Conservation (phyloP, 768 basidiomycete species). For the Amanita fuliginea region DNA sequence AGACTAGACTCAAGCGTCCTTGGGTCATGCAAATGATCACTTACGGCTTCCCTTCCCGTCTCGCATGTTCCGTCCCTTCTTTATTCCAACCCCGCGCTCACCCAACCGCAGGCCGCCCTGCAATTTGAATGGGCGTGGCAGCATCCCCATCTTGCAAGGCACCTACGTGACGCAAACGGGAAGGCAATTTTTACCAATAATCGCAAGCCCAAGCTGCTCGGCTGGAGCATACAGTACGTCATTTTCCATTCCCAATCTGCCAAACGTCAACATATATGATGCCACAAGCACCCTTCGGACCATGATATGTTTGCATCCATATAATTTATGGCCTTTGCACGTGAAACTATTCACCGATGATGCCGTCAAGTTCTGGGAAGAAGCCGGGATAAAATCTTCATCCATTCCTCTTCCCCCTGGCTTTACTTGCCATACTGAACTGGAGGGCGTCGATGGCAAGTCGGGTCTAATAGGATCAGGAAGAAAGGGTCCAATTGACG, state of each 20-base stretch:
- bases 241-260: not conserved
- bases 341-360: slow-evolving; percentile 65
- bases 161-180: slow-evolving; percentile 37
- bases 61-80: slow-evolving; percentile 17
- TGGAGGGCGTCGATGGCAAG: slow-evolving; percentile 65
- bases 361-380: slow-evolving; percentile 44
- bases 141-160: slow-evolving; percentile 60
- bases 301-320: slow-evolving; percentile 60
- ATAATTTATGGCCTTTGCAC: slow-evolving; percentile 61
- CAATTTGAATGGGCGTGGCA: slow-evolving; percentile 89
- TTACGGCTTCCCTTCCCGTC: slow-evolving; percentile 69
- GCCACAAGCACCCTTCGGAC: slow-evolving; percentile 39
- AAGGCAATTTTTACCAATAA: slow-evolving; percentile 23
- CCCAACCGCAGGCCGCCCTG: slow-evolving; percentile 40
- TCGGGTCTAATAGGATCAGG: slow-evolving; percentile 43
- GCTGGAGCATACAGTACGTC: slow-evolving; percentile 36
- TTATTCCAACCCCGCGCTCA: not conserved
- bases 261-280: not conserved
- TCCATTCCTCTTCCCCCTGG: slow-evolving; percentile 34
- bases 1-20: slow-evolving; percentile 48
- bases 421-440: slow-evolving; percentile 38
- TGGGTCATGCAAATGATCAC: slow-evolving; percentile 87
- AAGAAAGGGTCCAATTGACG: slow-evolving; percentile 40
- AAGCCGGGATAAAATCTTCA: slow-evolving; percentile 13
- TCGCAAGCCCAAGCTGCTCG: slow-evolving; percentile 24